phyloP scores from a whole-genome alignment of 1,284 basidiomycete genomes.

The Puccinia triticina region DNA sequence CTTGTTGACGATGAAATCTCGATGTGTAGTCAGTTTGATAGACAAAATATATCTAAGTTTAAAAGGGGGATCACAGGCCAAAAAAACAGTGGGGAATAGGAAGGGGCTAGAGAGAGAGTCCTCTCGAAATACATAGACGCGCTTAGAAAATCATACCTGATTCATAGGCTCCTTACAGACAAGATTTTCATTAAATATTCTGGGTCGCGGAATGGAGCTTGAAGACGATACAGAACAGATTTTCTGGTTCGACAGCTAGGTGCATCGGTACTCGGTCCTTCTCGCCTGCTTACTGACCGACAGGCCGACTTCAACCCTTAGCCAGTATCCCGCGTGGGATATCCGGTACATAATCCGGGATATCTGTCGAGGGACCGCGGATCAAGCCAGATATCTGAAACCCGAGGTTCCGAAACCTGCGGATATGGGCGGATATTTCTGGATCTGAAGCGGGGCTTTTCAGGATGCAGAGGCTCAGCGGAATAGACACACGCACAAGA shows the following conservation, averaged over 20 bases:
- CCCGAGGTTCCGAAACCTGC: too few species aligned
- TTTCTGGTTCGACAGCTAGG: neutral
- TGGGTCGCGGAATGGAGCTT: neutral
- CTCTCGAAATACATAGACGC: neutral
- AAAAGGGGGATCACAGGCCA: neutral
- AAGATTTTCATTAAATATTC: slow-evolving; percentile 4
- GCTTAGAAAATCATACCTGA: neutral
- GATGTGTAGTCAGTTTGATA: neutral
- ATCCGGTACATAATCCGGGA: too few species aligned
- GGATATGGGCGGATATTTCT: too few species aligned
- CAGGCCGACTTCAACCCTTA: too few species aligned
- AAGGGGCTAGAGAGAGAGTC: slow-evolving; percentile 4
- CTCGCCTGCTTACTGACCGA: too few species aligned
- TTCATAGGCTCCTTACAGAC: neutral
- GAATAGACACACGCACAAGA: too few species aligned
- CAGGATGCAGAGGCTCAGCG: too few species aligned
- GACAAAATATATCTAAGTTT: neutral
- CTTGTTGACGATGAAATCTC: neutral
- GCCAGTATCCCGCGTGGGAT: too few species aligned
- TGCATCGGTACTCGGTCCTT: too few species aligned
- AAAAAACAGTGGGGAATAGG: slow-evolving; percentile 3
- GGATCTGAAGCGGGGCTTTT: too few species aligned
- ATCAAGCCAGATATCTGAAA: too few species aligned
- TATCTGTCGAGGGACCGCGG: too few species aligned
- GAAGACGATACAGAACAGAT: neutral